These are phyloP conservation scores for Craterostigma plantagineum DNA, from an alignment of 257 asterid genomes.

Conservation along the genomic window DNA sequence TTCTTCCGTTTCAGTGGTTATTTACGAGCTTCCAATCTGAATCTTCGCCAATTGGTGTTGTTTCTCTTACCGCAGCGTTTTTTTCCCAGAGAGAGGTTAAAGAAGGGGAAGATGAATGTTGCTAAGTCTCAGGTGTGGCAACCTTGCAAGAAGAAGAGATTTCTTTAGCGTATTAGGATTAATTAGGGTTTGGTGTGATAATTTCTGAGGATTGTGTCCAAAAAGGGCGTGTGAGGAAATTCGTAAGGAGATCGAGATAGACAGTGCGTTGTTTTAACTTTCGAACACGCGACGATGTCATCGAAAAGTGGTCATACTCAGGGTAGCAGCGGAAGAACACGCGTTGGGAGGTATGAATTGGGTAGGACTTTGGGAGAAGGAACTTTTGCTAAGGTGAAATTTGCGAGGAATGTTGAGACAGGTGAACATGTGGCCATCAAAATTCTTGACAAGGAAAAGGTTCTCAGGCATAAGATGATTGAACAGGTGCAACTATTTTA, in stretches of 20 bases:
- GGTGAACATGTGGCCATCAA: constrained; percentile 79
- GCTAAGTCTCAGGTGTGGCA: constrained; percentile 2
- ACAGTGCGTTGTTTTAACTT: neutral
- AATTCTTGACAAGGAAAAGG: constrained; percentile 88
- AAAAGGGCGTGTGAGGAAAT: constrained; percentile 4
- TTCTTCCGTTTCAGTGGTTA: too few relatives aligned
- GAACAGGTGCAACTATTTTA: constrained; percentile 61
- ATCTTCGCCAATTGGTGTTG: too few relatives aligned
- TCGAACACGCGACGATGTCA: constrained; percentile 24
- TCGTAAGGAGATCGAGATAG: constrained; percentile 3
- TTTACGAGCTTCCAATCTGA: too few relatives aligned
- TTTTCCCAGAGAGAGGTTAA: too few relatives aligned
- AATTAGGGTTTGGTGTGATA: constrained; percentile 1
- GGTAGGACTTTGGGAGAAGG: constrained; percentile 94
- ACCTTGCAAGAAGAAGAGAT: constrained; percentile 5
- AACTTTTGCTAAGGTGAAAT: constrained; percentile 81
- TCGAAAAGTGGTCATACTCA: constrained; percentile 38
- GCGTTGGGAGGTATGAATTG: constrained; percentile 81
- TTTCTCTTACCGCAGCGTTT: too few relatives aligned
- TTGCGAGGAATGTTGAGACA: constrained; percentile 67
- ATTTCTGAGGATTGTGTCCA: constrained; percentile 4
- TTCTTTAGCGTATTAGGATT: constrained; percentile 7
- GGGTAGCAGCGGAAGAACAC: constrained; percentile 29
- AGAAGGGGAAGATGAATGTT: neutral
- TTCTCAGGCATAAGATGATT: constrained; percentile 84